Conservation (phyloP, 2,329 filamentous ascomycete species). For the Aspergillus phoenicis region DNA sequence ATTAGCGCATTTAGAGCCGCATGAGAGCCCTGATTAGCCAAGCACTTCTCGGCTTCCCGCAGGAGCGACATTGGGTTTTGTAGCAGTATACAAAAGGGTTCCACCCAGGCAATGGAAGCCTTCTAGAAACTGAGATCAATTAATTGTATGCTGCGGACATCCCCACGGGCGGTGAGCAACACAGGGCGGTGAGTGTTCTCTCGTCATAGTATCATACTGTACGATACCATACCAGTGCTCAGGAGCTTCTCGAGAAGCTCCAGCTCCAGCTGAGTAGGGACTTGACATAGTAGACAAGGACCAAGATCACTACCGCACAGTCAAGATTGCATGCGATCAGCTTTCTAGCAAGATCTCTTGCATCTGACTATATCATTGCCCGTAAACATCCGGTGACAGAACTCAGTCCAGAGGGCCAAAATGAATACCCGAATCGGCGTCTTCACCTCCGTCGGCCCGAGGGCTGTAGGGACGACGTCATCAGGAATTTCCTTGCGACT, state of each 20-base stretch:
- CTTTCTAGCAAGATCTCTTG: not conserved
- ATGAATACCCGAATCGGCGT: conserved; percentile 6
- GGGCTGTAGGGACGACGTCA: conserved; percentile 25
- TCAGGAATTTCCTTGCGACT: conserved; percentile 14
- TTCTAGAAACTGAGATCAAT: not conserved
- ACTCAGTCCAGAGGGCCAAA: not conserved
- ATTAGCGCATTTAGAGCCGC: conserved; percentile 45
- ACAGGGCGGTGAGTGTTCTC: not conserved
- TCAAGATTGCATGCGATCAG: not conserved
- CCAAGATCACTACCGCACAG: not conserved
- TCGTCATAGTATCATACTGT: not conserved
- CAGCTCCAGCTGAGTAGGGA: not conserved
- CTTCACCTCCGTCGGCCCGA: conserved; percentile 26
- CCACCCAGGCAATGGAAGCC: not conserved
- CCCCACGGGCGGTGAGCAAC: not conserved
- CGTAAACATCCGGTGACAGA: not conserved
- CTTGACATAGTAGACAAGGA: not conserved
- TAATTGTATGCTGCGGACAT: not conserved
- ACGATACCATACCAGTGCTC: not conserved
- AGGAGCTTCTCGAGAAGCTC: not conserved
- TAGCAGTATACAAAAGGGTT: not conserved
- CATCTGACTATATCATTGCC: not conserved
- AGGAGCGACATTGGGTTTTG: conserved; percentile 46
- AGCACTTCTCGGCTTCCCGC: conserved; percentile 48
- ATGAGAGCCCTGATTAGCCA: conserved; percentile 43